Conservation (phyloP, 768 basidiomycete genomes). For the Russula griseocarnosa region DNA sequence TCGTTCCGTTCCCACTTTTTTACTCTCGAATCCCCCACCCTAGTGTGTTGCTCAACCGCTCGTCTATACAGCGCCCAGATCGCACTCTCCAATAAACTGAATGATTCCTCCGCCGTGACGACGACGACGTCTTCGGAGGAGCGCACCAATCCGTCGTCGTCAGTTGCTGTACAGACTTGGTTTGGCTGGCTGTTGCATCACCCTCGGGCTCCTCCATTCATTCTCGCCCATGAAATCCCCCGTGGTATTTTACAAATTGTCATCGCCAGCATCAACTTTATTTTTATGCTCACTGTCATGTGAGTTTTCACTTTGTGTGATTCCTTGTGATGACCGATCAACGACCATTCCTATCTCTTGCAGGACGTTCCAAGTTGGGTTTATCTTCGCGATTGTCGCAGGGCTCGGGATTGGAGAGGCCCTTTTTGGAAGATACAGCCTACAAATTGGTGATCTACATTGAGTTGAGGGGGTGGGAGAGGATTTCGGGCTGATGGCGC, state of each 20-base stretch:
- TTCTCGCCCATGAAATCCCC: not conserved
- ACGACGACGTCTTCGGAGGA: not conserved
- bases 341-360: not conserved
- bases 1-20: slow-evolving; percentile 26
- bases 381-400: not conserved
- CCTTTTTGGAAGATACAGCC: not conserved
- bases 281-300: not conserved
- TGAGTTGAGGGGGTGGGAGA: not conserved
- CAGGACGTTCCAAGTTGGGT: not conserved
- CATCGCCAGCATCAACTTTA: not conserved
- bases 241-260: not conserved
- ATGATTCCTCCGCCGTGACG: slow-evolving; percentile 21
- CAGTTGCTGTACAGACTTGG: not conserved
- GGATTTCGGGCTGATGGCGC: not conserved
- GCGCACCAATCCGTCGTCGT: not conserved
- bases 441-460: not conserved
- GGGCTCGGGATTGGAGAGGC: not conserved
- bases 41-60: not conserved
- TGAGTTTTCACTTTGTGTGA: not conserved
- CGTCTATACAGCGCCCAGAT: slow-evolving; percentile 35
- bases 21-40: not conserved
- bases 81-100: slow-evolving; percentile 32
- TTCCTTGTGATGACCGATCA: not conserved
- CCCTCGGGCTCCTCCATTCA: not conserved
- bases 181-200: not conserved